Conservation (phyloP, 208 protist genomes). For the Trypanosoma brucei region DNA sequence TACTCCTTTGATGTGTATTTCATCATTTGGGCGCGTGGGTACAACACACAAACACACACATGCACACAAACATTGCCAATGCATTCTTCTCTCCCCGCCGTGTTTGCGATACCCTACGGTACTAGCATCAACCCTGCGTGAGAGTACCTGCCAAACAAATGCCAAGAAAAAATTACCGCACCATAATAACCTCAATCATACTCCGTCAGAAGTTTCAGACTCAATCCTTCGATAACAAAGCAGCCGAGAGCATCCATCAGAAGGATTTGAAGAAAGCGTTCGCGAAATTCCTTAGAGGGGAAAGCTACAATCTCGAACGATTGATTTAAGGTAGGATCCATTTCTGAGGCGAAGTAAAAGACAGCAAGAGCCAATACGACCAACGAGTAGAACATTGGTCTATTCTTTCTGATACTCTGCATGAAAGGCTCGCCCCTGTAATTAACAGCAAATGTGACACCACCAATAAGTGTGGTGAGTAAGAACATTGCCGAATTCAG, state of each 20-base stretch:
- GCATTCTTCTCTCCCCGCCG: too few relatives aligned
- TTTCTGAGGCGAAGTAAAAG: constrained; percentile 74
- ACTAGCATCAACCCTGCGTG: too few relatives aligned
- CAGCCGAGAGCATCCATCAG: constrained; percentile 62
- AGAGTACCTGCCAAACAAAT: too few relatives aligned
- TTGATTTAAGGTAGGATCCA: constrained; percentile 71
- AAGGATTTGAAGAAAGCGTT: constrained; percentile 71
- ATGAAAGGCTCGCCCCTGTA: constrained; percentile 96
- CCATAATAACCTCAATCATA: constrained; percentile 1
- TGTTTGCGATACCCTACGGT: too few relatives aligned
- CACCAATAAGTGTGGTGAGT: constrained; percentile 91
- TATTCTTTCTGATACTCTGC: constrained; percentile 89
- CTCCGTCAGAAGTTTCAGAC: constrained; percentile 74
- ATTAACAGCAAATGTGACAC: constrained; percentile 97
- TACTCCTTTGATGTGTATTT: too few relatives aligned
- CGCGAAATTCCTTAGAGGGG: constrained; percentile 69
- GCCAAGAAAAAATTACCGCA: too few relatives aligned
- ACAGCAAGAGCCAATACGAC: constrained; percentile 69
- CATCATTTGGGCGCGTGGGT: too few relatives aligned
- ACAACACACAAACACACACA: too few relatives aligned
- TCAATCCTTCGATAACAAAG: constrained; percentile 73
- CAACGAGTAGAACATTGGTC: constrained; percentile 85
- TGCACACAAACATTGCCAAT: too few relatives aligned
- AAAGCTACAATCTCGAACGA: constrained; percentile 89
- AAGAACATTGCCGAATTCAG: constrained; percentile 97